These are phyloP conservation scores for Hemileccinum impolitum DNA, from an alignment of 768 basidiomycete genomes.

Conservation along the genomic window DNA sequence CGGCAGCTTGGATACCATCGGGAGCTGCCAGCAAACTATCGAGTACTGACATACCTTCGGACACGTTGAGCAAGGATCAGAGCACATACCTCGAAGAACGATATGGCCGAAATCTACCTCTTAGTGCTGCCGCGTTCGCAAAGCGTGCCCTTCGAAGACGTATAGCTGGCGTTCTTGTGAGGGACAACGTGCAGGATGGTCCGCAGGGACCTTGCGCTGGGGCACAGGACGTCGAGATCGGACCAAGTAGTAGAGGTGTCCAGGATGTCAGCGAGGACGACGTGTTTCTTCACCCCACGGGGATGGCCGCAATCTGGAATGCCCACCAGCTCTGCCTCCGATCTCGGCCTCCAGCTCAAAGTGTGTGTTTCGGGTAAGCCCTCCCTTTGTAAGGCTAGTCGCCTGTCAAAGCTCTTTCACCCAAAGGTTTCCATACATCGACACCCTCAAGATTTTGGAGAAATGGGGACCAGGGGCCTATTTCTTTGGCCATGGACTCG, in stretches of 20 bases:
- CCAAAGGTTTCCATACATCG: conserved; percentile 87
- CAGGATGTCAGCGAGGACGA: conserved; percentile 75
- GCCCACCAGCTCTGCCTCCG: conserved; percentile 69
- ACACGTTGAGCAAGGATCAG: conserved; percentile 61
- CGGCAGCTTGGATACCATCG: conserved; percentile 7
- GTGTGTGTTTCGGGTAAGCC: conserved; percentile 89
- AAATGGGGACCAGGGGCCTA: conserved; percentile 97
- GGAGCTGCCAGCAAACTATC: conserved; percentile 2
- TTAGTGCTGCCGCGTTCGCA: conserved; percentile 67
- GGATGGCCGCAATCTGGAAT: conserved; percentile 95
- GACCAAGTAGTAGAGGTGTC: conserved; percentile 68
- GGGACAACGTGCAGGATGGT: conserved; percentile 43
- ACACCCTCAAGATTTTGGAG: conserved; percentile 88
- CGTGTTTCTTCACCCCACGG: conserved; percentile 82
- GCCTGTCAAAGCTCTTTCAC: background rate
- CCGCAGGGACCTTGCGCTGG: conserved; percentile 41
- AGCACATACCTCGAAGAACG: conserved; percentile 86
- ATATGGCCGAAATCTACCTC: conserved; percentile 86
- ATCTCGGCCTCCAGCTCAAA: conserved; percentile 61
- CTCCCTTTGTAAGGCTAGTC: background rate
- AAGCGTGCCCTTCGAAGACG: conserved; percentile 85
- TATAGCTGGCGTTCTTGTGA: conserved; percentile 81
- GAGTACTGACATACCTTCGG: conserved; percentile 23
- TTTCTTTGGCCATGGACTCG: conserved; percentile 80
- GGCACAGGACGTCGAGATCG: conserved; percentile 43